phyloP scores from a whole-genome alignment of 164 flowering plant species.

The Vitis amurensis region DNA sequence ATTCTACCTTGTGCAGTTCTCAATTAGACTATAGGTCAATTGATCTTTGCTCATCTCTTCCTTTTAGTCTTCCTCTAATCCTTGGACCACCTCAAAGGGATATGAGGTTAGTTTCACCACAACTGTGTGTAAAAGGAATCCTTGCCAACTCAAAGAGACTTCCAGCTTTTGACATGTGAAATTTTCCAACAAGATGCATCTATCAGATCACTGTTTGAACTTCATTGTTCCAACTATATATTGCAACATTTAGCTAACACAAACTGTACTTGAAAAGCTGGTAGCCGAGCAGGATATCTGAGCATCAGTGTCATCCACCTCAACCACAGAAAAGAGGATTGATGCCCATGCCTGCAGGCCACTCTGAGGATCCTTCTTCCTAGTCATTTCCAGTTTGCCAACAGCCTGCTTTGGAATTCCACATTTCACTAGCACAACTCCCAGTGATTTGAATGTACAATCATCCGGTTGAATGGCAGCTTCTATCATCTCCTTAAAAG shows the following conservation, averaged over 20 bases:
- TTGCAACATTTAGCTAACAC: neutral
- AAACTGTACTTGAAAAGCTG: neutral
- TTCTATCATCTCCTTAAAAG: slow-evolving; percentile 66
- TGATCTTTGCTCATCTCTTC: too few species aligned
- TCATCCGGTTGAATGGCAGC: slow-evolving; percentile 66
- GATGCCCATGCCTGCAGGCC: slow-evolving; percentile 65
- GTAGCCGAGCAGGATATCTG: slow-evolving; percentile 1
- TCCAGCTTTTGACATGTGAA: too few species aligned
- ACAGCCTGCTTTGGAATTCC: slow-evolving; percentile 72
- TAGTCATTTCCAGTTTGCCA: slow-evolving; percentile 47
- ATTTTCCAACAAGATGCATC: too few species aligned
- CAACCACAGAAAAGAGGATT: slow-evolving; percentile 48
- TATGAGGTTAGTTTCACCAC: too few species aligned
- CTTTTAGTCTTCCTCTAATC: too few species aligned
- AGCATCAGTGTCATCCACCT: slow-evolving; percentile 15
- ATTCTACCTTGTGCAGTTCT: too few species aligned
- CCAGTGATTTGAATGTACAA: slow-evolving; percentile 74
- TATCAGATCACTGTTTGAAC: neutral
- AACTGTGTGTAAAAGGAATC: too few species aligned
- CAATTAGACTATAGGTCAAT: too few species aligned
- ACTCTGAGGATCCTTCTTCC: slow-evolving; percentile 47
- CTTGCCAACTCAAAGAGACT: too few species aligned
- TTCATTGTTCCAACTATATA: neutral
- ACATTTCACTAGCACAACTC: slow-evolving; percentile 52
- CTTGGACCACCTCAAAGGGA: too few species aligned